Percentiles rank a stretch among this genome's conserved stretches.
Conservation (phyloP, 2,329 filamentous ascomycete species). For the Trichoderma citrinoviride region DNA sequence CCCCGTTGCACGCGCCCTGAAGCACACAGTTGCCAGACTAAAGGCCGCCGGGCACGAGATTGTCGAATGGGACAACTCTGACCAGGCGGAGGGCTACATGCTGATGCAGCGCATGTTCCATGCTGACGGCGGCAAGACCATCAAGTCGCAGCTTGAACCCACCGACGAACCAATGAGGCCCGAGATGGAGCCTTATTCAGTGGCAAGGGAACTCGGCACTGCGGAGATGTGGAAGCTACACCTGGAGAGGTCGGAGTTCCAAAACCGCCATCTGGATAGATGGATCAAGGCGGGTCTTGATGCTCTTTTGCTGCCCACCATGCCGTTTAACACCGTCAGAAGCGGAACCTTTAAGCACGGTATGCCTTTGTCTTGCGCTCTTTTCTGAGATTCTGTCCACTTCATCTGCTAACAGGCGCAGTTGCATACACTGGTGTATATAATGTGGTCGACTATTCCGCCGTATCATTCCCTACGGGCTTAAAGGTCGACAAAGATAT, state of each 20-base stretch:
- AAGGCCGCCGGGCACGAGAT: constrained; percentile 49
- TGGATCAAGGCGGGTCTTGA: constrained; percentile 54
- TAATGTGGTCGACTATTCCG: constrained; percentile 49
- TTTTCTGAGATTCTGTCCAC: not conserved
- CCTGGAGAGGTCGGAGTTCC: constrained; percentile 43
- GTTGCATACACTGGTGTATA: constrained; percentile 51
- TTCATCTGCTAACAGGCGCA: constrained; percentile 22
- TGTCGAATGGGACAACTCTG: constrained; percentile 48
- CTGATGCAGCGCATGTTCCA: constrained; percentile 48
- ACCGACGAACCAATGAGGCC: constrained; percentile 44
- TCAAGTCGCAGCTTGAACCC: constrained; percentile 38
- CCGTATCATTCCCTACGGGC: constrained; percentile 47
- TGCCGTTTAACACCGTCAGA: constrained; percentile 44
- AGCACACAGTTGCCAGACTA: constrained; percentile 44
- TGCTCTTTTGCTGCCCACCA: constrained; percentile 59
- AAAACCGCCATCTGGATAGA: constrained; percentile 46
- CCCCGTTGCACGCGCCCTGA: constrained; percentile 58
- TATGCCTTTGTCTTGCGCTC: constrained; percentile 26
- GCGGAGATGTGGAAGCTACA: constrained; percentile 50
- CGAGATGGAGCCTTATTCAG: constrained; percentile 37
- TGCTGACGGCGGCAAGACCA: constrained; percentile 46
- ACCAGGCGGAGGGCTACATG: constrained; percentile 39
- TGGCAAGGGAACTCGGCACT: constrained; percentile 40
- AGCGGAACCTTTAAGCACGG: constrained; percentile 45
- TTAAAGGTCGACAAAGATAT: constrained; percentile 40